These are phyloP conservation scores for Xylariomycetidae sp. DNA, from an alignment of 2,329 filamentous ascomycete genomes.

Conservation along the genomic window DNA sequence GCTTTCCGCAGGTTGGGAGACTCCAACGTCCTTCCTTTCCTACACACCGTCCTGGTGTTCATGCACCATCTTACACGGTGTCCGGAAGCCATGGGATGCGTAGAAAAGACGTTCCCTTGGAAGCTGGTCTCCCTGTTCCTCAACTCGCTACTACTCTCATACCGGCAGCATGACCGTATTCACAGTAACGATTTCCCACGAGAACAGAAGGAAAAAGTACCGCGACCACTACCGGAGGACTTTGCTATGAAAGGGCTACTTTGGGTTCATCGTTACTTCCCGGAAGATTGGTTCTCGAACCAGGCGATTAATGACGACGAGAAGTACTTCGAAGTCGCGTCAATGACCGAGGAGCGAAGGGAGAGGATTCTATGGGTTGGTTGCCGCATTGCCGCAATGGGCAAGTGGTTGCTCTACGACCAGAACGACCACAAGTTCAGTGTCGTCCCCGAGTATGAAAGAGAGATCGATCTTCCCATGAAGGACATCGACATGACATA, in stretches of 20 bases:
- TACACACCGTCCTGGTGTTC: constrained; percentile 59
- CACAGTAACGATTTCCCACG: constrained; percentile 40
- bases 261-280: constrained; percentile 55
- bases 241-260: constrained; percentile 59
- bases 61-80: constrained; percentile 39
- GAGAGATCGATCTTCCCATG: constrained; percentile 22
- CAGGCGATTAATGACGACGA: constrained; percentile 62
- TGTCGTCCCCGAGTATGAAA: constrained; percentile 31
- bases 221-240: constrained; percentile 61
- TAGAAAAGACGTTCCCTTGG: constrained; percentile 49
- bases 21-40: constrained; percentile 52
- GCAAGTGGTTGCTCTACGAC: constrained; percentile 43
- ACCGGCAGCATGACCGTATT: constrained; percentile 29
- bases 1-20: constrained; percentile 49
- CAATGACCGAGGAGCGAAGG: constrained; percentile 50
- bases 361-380: constrained; percentile 56
- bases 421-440: constrained; percentile 30
- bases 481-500: constrained; percentile 16
- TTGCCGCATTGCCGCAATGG: constrained; percentile 35
- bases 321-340: constrained; percentile 55
- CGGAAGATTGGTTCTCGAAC: constrained; percentile 50
- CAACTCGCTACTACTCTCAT: constrained; percentile 31
- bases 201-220: constrained; percentile 34
- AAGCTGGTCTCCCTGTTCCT: constrained; percentile 35
- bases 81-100: constrained; percentile 34